phyloP scores from a whole-genome alignment of 2,329 filamentous ascomycete genomes.

The Endothia cerciana region DNA sequence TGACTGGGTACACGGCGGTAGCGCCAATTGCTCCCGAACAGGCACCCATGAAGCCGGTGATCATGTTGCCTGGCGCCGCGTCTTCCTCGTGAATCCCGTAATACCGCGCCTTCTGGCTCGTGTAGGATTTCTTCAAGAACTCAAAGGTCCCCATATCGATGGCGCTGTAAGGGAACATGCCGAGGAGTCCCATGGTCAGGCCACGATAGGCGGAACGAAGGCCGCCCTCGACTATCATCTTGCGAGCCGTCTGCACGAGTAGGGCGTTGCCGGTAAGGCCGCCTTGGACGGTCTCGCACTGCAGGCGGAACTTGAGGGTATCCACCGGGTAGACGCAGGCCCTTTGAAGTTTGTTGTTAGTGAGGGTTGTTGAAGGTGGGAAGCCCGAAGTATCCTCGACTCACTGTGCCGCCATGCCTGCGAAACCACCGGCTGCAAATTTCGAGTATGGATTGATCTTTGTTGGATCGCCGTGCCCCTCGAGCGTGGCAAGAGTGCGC shows the following conservation, averaged over 20 bases:
- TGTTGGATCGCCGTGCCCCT: slow-evolving; percentile 83
- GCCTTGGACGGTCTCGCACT: slow-evolving; percentile 89
- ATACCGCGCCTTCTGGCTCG: slow-evolving; percentile 69
- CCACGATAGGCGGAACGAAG: slow-evolving; percentile 84
- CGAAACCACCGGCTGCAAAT: slow-evolving; percentile 87
- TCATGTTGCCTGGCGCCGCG: slow-evolving; percentile 77
- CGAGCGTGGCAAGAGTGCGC: slow-evolving; percentile 79
- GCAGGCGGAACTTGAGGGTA: slow-evolving; percentile 79
- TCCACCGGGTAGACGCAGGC: slow-evolving; percentile 95
- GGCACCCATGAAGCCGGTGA: slow-evolving; percentile 86
- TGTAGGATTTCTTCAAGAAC: slow-evolving; percentile 78
- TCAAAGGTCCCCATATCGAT: slow-evolving; percentile 97
- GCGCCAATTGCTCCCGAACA: slow-evolving; percentile 91
- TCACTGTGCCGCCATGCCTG: slow-evolving; percentile 91
- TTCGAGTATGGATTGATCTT: slow-evolving; percentile 83
- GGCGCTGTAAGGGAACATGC: slow-evolving; percentile 97
- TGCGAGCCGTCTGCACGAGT: slow-evolving; percentile 79
- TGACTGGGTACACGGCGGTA: slow-evolving; percentile 92
- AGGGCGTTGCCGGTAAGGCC: slow-evolving; percentile 83
- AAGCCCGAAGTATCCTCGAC: slow-evolving; percentile 39
- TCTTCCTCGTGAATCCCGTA: slow-evolving; percentile 81
- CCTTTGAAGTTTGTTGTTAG: slow-evolving; percentile 45
- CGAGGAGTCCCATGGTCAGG: slow-evolving; percentile 88
- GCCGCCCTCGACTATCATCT: slow-evolving; percentile 82
- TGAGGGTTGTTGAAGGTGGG: background rate